Conservation (phyloP, 345 rosid genomes). For the rapeseed (Brassica napus) region DNA sequence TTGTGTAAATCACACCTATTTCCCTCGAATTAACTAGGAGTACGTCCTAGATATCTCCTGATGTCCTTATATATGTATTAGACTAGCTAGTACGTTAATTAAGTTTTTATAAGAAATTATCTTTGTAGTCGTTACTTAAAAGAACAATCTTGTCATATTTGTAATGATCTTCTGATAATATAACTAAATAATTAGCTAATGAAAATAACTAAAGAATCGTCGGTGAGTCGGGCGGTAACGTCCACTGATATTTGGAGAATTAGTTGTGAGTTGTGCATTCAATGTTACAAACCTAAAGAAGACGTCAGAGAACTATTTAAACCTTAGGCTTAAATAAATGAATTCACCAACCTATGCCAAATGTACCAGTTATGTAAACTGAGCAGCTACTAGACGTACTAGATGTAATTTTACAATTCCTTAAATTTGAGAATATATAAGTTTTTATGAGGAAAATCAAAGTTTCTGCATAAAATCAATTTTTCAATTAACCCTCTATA, state of each 20-base stretch:
- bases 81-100: neutral
- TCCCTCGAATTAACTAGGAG: neutral
- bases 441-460: neutral
- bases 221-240: conserved; percentile 24
- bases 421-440: neutral
- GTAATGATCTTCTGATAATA: neutral
- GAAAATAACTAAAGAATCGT: conserved; percentile 3
- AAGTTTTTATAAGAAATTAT: neutral
- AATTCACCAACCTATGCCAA: conserved; percentile 30
- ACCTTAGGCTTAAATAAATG: conserved; percentile 27
- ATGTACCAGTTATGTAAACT: neutral
- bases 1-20: neutral
- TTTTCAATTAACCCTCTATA: neutral
- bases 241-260: conserved; percentile 19
- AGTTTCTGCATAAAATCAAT: neutral
- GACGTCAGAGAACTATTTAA: conserved; percentile 7
- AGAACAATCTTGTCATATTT: neutral
- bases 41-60: too few relatives aligned
- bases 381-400: neutral
- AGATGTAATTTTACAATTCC: neutral
- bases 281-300: conserved; percentile 16
- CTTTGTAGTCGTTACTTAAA: neutral
- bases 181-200: neutral
- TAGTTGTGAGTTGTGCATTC: conserved; percentile 18
- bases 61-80: neutral